Base-by-base conservation (phyloP, 2,329 filamentous ascomycete genomes). In the Trichoderma asperellum region DNA sequence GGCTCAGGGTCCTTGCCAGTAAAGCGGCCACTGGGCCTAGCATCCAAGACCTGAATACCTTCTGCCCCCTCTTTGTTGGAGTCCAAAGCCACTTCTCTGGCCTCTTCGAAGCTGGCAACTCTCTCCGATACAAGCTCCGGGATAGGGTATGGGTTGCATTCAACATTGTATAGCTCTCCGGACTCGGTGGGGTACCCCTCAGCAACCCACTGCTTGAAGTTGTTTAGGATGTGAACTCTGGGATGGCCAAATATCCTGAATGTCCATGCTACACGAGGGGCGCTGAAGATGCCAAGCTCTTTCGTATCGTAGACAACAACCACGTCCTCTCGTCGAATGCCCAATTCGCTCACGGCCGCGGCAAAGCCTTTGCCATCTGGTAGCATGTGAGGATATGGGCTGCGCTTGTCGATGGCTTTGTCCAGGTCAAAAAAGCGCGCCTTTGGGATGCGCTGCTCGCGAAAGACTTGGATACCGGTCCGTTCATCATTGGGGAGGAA, bases 401-500 rank as follows among this genome's bases (percentile, higher is more conserved):
- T 97, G 74, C 89, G 88, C 73, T 90, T 89, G 81, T 99, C 94
- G 76, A 96, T 93, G 77, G 97, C 88, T 75, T 89, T 93, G 81
- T 99, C 96, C 66, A 99, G 86, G 80, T 99, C 94, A 80, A 99
- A 99, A 87, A 98, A 99, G 37, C 94, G 92, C 1, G 96, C 91
- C 76, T 91, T 90, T 27, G 94, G 95, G 72, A 99, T 96, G 75
- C 93, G 92, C 77, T 90, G 88, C 77, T 93, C 87, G 73, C 89
- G 88, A 84, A 95, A 99, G 55, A 91, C 89, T 72, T 96, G 86
- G 74, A 92, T 88, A 66, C 96, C 96, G 61, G 88, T 92, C 71
- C 94, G 90, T 66, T 88, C 88, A 74, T 97, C 95, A 79, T 97
- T 98, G 72, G 96, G 96, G 72, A 99, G 88, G 78, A 97, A 99